Base-by-base conservation (phyloP, 139 green algal species). In the Parachlorella kessleri region DNA sequence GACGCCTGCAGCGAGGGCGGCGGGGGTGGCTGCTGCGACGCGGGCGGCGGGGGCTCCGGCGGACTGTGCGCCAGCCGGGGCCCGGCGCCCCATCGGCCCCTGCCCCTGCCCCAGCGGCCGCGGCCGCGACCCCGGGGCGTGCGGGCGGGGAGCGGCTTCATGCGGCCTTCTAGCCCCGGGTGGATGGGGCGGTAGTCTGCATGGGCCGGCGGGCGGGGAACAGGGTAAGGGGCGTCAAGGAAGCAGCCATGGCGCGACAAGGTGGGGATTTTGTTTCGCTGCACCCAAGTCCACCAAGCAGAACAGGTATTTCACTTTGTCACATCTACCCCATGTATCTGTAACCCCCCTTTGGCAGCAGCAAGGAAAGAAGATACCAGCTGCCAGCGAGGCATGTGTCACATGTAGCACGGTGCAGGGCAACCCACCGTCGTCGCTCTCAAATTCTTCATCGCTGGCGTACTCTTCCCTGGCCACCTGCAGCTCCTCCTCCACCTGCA, bases 351-450 rank as follows among this genome's bases (percentile, higher is more conserved):
- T n/a, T n/a, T n/a, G n/a, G n/a, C n/a, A n/a, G n/a, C n/a, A n/a
- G n/a, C n/a, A n/a, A n/a, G n/a, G n/a, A n/a, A n/a, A n/a, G n/a
- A n/a, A n/a, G n/a, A n/a, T n/a, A n/a, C n/a, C n/a, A n/a, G n/a
- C n/a, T n/a, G n/a, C n/a, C n/a, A n/a, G n/a, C n/a, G n/a, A n/a
- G n/a, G n/a, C n/a, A n/a, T n/a, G n/a, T n/a, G n/a, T n/a, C n/a
- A n/a, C n/a, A n/a, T n/a, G n/a, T n/a, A n/a, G n/a, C n/a, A n/a
- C n/a, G n/a, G n/a, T n/a, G n/a, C n/a, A n/a, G n/a, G 6, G 59
- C 65, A 41, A 40, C 72, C 35, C 72, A 77, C 72, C 72, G 53
- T 77, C 72, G 21, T 77, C 72, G 72, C 72, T 77, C 48, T 59
- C 10, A 18, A 28, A 10, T 10, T 10, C 10, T 18, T 28, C 48